These are phyloP conservation scores for Spizellomyces sp. DNA, from an alignment of 192 early-diverging fungal genomes.

Conservation along the genomic window DNA sequence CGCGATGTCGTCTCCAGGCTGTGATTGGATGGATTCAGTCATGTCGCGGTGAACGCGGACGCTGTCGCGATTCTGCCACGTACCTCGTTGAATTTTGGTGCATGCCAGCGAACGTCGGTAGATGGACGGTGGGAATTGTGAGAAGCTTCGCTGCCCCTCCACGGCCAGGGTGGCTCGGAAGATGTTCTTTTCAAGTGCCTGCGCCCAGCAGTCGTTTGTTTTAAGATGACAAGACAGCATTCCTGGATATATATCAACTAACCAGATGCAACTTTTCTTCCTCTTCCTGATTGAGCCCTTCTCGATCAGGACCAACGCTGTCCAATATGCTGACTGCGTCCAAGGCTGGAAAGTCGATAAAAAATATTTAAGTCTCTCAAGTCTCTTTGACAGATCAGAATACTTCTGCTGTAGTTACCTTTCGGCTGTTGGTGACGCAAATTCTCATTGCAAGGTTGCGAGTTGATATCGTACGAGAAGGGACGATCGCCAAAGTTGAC, in stretches of 20 bases:
- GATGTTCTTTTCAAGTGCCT: constrained; percentile 50
- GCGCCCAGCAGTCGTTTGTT: neutral
- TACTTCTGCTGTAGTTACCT: neutral
- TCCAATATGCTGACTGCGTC: constrained; percentile 39
- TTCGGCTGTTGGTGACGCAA: constrained; percentile 22
- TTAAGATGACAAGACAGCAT: no score
- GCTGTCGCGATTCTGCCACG: constrained; percentile 13
- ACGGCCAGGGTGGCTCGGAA: constrained; percentile 35
- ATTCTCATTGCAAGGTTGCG: constrained; percentile 27
- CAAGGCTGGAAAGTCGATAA: neutral
- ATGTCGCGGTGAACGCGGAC: neutral
- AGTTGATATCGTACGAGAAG: constrained; percentile 34
- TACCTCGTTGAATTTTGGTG: constrained; percentile 52
- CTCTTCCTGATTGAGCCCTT: constrained; percentile 40
- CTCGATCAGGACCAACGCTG: neutral
- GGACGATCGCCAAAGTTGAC: constrained; percentile 54
- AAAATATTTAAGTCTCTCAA: neutral
- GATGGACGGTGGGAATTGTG: constrained; percentile 59
- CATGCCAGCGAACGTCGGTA: constrained; percentile 57
- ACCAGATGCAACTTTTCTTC: constrained; percentile 55
- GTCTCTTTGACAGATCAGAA: neutral
- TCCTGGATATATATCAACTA: neutral
- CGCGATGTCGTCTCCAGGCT: constrained; percentile 51
- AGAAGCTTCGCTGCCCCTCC: constrained; percentile 50
- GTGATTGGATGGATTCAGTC: neutral